Conservation (phyloP, 2,329 filamentous ascomycete genomes). For the Decorospora gaudefroyi region DNA sequence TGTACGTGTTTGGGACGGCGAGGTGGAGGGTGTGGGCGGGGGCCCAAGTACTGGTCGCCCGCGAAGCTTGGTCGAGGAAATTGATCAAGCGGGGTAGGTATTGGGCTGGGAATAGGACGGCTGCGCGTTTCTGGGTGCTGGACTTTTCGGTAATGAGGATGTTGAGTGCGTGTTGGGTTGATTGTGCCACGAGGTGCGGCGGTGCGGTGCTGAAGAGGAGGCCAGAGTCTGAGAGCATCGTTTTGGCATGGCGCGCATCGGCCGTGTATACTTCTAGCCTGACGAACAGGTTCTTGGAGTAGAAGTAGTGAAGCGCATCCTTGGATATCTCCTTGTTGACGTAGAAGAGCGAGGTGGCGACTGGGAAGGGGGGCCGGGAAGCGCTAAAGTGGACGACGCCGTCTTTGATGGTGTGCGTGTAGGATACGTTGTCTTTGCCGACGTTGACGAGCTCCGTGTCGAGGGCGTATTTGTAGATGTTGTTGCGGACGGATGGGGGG, state of each 20-base stretch:
- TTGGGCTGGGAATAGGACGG: constrained; percentile 42
- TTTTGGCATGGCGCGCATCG: constrained; percentile 40
- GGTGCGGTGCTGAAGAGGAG: constrained; percentile 32
- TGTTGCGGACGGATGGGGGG: constrained; percentile 38
- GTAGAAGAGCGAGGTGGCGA: constrained; percentile 33
- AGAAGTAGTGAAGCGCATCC: constrained; percentile 37
- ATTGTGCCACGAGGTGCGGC: constrained; percentile 11
- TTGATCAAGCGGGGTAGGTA: constrained; percentile 44
- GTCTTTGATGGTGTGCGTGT: constrained; percentile 30
- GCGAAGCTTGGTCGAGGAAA: constrained; percentile 37
- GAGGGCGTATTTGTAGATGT: constrained; percentile 41
- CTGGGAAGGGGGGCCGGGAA: constrained; percentile 36
- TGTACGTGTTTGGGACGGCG: constrained; percentile 31
- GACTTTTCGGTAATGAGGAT: constrained; percentile 37
- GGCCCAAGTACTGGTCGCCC: constrained; percentile 30
- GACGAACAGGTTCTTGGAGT: constrained; percentile 40
- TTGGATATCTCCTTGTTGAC: constrained; percentile 32
- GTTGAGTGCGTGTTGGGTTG: constrained; percentile 34
- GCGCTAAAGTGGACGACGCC: constrained; percentile 33
- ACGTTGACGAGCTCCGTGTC: constrained; percentile 44
- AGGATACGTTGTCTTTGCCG: constrained; percentile 37
- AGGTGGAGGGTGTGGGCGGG: constrained; percentile 28
- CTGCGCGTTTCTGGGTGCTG: constrained; percentile 32
- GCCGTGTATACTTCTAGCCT: constrained; percentile 31
- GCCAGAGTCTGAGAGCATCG: constrained; percentile 40